phyloP scores from a whole-genome alignment of 495 filamentous ascomycete genomes.

The Podospora conica region DNA sequence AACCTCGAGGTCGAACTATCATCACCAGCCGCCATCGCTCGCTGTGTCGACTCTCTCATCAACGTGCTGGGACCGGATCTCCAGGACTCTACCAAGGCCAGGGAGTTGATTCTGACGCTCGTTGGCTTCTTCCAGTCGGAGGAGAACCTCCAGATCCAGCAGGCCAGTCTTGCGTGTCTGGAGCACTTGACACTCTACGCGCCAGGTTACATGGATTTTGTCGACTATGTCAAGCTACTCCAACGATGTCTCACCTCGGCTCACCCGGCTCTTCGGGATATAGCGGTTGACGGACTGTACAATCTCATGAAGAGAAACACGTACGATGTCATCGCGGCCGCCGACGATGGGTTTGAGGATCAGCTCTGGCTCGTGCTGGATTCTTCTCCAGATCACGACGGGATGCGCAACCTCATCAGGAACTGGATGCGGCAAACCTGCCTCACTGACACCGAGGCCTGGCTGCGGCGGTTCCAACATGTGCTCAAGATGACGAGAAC shows the following conservation, averaged over 20 bases:
- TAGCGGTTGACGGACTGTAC: slow-evolving; percentile 82
- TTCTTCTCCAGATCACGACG: slow-evolving; percentile 61
- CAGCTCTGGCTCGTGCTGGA: slow-evolving; percentile 88
- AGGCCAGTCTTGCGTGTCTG: slow-evolving; percentile 72
- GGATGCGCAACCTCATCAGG: slow-evolving; percentile 72
- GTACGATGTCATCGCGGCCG: slow-evolving; percentile 64
- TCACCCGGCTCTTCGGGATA: slow-evolving; percentile 60
- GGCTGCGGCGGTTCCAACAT: slow-evolving; percentile 82
- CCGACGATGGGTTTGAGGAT: slow-evolving; percentile 74
- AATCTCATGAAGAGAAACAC: slow-evolving; percentile 93
- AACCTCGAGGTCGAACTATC: slow-evolving; percentile 81
- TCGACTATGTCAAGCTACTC: slow-evolving; percentile 71
- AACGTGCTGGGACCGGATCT: slow-evolving; percentile 94
- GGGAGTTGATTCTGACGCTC: slow-evolving; percentile 84
- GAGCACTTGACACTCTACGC: slow-evolving; percentile 94
- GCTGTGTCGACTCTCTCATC: slow-evolving; percentile 89
- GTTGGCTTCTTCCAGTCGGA: slow-evolving; percentile 79
- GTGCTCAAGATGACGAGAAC: slow-evolving; percentile 80
- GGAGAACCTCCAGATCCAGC: slow-evolving; percentile 61
- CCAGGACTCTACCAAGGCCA: slow-evolving; percentile 85
- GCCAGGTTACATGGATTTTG: slow-evolving; percentile 74
- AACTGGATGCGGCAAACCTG: slow-evolving; percentile 90
- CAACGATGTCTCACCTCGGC: slow-evolving; percentile 69
- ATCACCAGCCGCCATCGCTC: slow-evolving; percentile 72
- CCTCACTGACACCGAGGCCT: slow-evolving; percentile 65